Conservation (phyloP, 2,329 filamentous ascomycete genomes). For the Aspergillus candidus region DNA sequence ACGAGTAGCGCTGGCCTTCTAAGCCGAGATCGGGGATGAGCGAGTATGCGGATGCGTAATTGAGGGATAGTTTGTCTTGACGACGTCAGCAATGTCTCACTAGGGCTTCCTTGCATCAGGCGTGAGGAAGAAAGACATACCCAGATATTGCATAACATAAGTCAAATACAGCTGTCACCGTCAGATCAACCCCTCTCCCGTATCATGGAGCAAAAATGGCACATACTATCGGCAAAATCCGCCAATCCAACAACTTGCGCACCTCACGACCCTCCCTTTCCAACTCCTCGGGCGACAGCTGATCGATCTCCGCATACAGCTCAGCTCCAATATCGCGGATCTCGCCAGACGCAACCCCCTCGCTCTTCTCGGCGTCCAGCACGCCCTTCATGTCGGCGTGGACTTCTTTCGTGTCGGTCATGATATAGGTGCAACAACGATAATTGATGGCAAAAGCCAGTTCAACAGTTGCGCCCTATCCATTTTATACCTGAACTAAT, state of each 20-base stretch:
- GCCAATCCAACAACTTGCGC: constrained; percentile 41
- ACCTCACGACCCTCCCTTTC: constrained; percentile 39
- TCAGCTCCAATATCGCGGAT: constrained; percentile 40
- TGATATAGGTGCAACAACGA: not conserved
- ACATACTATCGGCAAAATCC: constrained; percentile 43
- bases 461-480: not conserved
- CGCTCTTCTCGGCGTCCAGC: constrained; percentile 14
- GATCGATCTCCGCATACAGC: constrained; percentile 41
- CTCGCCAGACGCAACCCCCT: constrained; percentile 16
- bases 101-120: not conserved
- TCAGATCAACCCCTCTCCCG: constrained; percentile 12
- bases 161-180: constrained; percentile 26
- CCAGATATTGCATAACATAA: constrained; percentile 45
- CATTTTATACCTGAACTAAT: not conserved
- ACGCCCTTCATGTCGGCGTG: constrained; percentile 10
- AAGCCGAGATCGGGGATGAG: constrained; percentile 39
- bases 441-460: not conserved
- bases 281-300: constrained; percentile 40
- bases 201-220: not conserved
- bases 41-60: constrained; percentile 38
- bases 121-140: constrained; percentile 6
- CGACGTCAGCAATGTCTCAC: not conserved
- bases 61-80: constrained; percentile 25
- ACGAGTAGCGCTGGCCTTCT: constrained; percentile 39
- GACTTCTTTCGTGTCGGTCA: constrained; percentile 13